phyloP scores from a whole-genome alignment of 257 asterid genomes.

The Hygrophila difformis region DNA sequence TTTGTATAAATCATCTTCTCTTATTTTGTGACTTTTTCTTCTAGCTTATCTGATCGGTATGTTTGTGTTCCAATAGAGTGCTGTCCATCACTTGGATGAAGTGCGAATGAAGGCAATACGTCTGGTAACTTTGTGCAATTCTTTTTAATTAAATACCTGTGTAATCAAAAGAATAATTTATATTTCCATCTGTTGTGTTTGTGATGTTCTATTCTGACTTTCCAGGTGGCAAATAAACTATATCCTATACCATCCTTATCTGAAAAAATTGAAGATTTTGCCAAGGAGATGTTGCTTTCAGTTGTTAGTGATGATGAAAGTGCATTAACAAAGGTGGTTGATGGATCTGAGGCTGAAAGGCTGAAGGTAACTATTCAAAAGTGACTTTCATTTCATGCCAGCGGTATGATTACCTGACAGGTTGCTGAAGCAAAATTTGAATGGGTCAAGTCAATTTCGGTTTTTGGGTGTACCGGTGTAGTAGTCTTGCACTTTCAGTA shows the following conservation, averaged over 20 bases:
- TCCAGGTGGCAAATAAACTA: constrained; percentile 93
- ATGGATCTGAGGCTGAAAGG: constrained; percentile 35
- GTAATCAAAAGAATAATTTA: constrained; percentile 4
- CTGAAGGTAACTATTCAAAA: constrained; percentile 39
- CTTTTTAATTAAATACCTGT: constrained; percentile 12
- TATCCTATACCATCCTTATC: constrained; percentile 77
- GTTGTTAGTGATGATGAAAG: constrained; percentile 38
- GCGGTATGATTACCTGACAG: too few relatives aligned
- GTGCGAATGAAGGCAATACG: constrained; percentile 99
- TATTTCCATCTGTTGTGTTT: background rate
- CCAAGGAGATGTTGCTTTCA: constrained; percentile 73
- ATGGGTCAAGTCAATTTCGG: too few relatives aligned
- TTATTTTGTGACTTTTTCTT: constrained; percentile 9
- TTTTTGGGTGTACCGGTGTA: too few relatives aligned
- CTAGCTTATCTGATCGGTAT: constrained; percentile 23
- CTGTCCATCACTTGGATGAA: constrained; percentile 87
- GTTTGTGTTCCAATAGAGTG: constrained; percentile 43
- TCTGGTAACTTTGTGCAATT: constrained; percentile 49
- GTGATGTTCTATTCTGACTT: constrained; percentile 16
- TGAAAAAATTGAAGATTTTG: constrained; percentile 73
- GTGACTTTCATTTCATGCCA: too few relatives aligned
- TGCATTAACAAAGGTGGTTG: constrained; percentile 31
- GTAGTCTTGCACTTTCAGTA: background rate
- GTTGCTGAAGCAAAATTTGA: too few relatives aligned
- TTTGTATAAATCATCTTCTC: background rate